Base-by-base conservation (phyloP, 2,329 filamentous ascomycete genomes). In the Cladosporium austrohemisphaericum region DNA sequence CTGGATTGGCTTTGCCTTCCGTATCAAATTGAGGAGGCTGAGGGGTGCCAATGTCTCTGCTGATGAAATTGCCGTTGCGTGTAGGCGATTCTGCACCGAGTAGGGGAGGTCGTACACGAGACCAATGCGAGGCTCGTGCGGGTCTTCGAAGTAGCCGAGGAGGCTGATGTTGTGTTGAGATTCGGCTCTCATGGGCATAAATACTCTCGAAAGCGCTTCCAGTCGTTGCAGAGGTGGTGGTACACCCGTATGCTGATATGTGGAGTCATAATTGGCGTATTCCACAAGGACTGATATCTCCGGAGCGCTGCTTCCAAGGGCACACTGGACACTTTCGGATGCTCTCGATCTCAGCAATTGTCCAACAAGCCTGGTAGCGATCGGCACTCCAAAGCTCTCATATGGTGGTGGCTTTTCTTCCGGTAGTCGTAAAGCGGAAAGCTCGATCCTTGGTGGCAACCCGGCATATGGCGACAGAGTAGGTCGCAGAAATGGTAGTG, bases 101-200 rank as follows among this genome's bases (percentile, higher is more conserved):
- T 78, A 75, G 1, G 86, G 86, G 23, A 91, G 79, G 41, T 86
- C 83, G 59, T 88, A 92, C 9, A 92, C 77, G 9, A 92, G 73
- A 4, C 86, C 87, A 47, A 89, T 79, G 8, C 87, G 77, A 1
- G 73, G 71, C 49, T 86, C 83, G 46, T 80, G 77, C 46, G 85
- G 75, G 58, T 91, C 86, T 62, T 91, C 86, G 58, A 88, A 89
- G 60, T 88, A 91, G 60, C 55, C 86, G 74, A 62, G 66, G 58
- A 77, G 83, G 74, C 77, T 86, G 2, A 83, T 76, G 19, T 70
- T 72, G 2, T 56, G 57, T 38, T 64, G 61, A 16, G 60, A 62
- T 18, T 65, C 63, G 13, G 62, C 47, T 35, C 63, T 57, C 61
- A 65, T 65, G 2, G 62, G 62, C 48, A 60, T 58, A 10, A 65